Evolutionary conservation across 345 rosid species (phyloP), one percentile per base, ranked within the genome.

Genomic region (Boechera retrofracta): DNA sequence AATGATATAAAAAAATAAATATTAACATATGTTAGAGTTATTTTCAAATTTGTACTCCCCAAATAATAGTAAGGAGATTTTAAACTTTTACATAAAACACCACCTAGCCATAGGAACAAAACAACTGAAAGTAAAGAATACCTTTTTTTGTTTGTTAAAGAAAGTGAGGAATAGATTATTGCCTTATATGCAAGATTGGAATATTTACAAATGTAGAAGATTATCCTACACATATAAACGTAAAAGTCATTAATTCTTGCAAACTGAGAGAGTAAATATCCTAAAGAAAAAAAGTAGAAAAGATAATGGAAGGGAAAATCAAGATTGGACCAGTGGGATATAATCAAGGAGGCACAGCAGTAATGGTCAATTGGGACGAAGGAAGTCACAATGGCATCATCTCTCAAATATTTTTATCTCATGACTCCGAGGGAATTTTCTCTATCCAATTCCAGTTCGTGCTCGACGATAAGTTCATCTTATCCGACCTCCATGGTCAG

Each of bases 401-500:
- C 57, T 72, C 77, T 71, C 26, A 7, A 3, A 35, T 35, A 4
- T 35, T 35, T 6, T 1, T 71, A 16, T 69, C 77, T 39, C 63
- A 64, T 12, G 56, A 31, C 31, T 1, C 29, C 10, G 8, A 2
- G 0, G 79, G 74, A 5, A 39, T 76, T 11, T 39, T 41, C 18
- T 69, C 79, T 28, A 68, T 76, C 35, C 74, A 76, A 3, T 76
- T 68, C 62, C 79, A 76, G 69, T 61, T 52, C 39, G 5, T 76
- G 7, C 8, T 51, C 2, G 69, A 76, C 52, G 63, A 53, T 26
- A 69, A 51, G 31, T 58, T 68, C 18, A 18, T 76, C 16, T 41
- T 76, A 42, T 76, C 79, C 10, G 47, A 60, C 16, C 56, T 28
- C n/a, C 47, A 76, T 3, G 79, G 79, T 60, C 67, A 61, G 5